Evolutionary conservation across 1,284 basidiomycete species (phyloP), one percentile per base, ranked within the genome.

Genomic region (Gymnopus androsaceus): DNA sequence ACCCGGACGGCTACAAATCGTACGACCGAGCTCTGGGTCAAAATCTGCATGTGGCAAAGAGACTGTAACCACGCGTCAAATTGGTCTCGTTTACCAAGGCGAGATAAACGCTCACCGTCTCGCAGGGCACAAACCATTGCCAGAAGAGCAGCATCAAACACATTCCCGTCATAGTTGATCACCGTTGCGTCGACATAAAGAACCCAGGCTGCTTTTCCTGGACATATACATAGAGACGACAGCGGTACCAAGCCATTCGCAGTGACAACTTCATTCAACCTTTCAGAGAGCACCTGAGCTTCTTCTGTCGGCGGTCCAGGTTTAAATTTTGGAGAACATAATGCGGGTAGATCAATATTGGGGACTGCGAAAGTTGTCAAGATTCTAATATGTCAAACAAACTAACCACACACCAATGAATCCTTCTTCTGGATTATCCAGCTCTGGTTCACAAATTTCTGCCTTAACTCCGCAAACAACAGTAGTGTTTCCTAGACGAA

Each of bases 161-260:
- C 90, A 66, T 98, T 98, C 8, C 96, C 96, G 69, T 99, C 95
- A 65, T 95, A 96, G 73, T 96, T 98, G 64, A 99, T 90, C 71
- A 95, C 98, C 4, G 90, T 92, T 28, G 94, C 85, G 62, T 99
- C 96, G 61, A 98, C 80, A 70, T 98, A 98, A 15, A 99, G 77
- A 23, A 89, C 88, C 94, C 95, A 99, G 0, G 80, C 94, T 0
- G 92, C 81, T 69, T 89, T 91, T 3, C 85, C 87, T 0, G 84
- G 81, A 17, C 89, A 79, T 51, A 99, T 97, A 65, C 88, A 88
- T 1, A 99, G 80, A 0, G 86, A 83, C 0, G 78, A 69, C 1
- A 87, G 79, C 0, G 90, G 75, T 0, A 99, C 60, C 4, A 88
- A 72, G 27, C 40, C 79, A 63, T 69, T 95, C 92, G 85, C 78